These are phyloP conservation scores for Lasiosphaeris hirsuta DNA, from an alignment of 495 filamentous ascomycete species.

Conservation along the genomic window DNA sequence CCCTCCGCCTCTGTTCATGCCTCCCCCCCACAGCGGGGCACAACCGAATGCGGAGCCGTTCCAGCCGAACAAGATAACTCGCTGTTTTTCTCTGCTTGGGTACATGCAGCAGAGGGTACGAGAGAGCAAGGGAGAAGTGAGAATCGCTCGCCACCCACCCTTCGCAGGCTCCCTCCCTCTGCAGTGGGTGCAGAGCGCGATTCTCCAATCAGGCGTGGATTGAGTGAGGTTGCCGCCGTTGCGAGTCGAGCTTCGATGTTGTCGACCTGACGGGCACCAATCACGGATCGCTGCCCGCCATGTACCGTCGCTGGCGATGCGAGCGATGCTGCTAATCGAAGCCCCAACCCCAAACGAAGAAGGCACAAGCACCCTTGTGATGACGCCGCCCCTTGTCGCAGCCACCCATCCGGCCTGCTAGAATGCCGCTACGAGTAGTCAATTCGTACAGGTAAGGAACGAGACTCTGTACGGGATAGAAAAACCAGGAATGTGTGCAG, in stretches of 20 bases:
- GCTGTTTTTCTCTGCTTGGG: no score
- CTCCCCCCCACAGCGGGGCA: no score
- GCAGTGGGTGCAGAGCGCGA: slow-evolving; percentile 12
- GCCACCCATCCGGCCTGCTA: no score
- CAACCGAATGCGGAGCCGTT: no score
- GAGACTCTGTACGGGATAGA: neutral
- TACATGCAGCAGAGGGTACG: no score
- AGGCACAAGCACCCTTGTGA: neutral
- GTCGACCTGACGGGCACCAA: slow-evolving; percentile 17
- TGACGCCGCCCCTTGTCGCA: neutral
- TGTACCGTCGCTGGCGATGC: neutral
- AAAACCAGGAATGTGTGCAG: neutral
- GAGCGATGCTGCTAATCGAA: slow-evolving; percentile 7
- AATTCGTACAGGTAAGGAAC: neutral
- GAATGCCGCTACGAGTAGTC: neutral
- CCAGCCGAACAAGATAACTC: no score
- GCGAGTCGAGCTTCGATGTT: slow-evolving; percentile 8
- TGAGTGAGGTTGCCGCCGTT: slow-evolving; percentile 16
- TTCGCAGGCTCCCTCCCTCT: slow-evolving; percentile 8
- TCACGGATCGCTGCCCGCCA: slow-evolving; percentile 1
- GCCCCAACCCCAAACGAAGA: slow-evolving; percentile 2
- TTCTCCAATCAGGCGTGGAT: slow-evolving; percentile 24
- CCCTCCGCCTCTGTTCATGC: no score
- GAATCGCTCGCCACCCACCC: neutral
- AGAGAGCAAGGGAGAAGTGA: neutral